These are phyloP conservation scores for Aphanomyces astaci DNA, from an alignment of 352 stramenopile genomes.

Conservation along the genomic window DNA sequence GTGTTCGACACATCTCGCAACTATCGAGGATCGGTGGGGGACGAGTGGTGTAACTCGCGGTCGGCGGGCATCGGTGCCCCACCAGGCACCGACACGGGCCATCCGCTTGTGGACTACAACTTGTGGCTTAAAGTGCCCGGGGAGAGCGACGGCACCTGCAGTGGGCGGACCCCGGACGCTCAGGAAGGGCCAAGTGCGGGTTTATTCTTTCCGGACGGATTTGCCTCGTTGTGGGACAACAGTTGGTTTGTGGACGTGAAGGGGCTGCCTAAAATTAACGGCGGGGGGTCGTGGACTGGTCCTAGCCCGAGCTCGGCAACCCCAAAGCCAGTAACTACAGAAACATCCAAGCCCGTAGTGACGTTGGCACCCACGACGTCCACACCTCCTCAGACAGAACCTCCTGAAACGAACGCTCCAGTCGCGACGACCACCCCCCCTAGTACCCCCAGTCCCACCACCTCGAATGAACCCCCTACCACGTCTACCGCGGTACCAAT, in stretches of 20 bases:
- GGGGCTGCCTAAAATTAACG: conserved; percentile 18
- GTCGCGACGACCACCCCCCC: too few relatives aligned
- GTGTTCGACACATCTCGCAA: conserved; percentile 42
- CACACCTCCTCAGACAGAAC: too few relatives aligned
- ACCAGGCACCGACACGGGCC: conserved; percentile 29
- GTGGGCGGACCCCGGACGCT: too few relatives aligned
- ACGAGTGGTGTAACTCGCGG: conserved; percentile 42
- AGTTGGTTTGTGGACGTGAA: conserved; percentile 27
- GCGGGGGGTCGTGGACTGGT: too few relatives aligned
- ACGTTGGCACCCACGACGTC: too few relatives aligned
- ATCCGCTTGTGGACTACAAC: conserved; percentile 31
- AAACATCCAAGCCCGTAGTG: too few relatives aligned
- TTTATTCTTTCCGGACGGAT: conserved; percentile 44
- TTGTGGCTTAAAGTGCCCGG: conserved; percentile 42
- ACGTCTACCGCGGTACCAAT: too few relatives aligned
- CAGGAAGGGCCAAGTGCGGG: conserved; percentile 40
- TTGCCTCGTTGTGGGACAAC: conserved; percentile 52
- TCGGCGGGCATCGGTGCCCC: conserved; percentile 34
- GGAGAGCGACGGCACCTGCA: conserved; percentile 44
- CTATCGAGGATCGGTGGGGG: conserved; percentile 20
- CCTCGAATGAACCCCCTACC: too few relatives aligned
- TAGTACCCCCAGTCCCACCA: too few relatives aligned
- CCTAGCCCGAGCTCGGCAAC: too few relatives aligned
- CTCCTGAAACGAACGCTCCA: too few relatives aligned
- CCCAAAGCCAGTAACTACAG: too few relatives aligned